phyloP scores from a whole-genome alignment of 768 basidiomycete genomes.

The Megacollybia marginata region DNA sequence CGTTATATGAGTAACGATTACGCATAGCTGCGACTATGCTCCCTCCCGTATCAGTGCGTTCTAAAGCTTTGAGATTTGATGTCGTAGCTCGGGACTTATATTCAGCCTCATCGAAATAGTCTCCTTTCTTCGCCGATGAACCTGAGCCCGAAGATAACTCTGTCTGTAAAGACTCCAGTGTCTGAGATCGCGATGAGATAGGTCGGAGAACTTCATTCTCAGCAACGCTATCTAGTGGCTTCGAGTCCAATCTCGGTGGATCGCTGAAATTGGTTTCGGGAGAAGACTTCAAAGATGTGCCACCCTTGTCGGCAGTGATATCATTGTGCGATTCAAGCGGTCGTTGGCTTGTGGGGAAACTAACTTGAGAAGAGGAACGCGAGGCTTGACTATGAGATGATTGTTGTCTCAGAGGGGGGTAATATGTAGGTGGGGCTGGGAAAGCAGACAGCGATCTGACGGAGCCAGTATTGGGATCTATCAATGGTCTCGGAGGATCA shows the following conservation, averaged over 20 bases:
- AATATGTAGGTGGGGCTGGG: conserved; percentile 65
- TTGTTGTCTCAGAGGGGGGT: conserved; percentile 40
- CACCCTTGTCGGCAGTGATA: not conserved
- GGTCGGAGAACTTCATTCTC: not conserved
- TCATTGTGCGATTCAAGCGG: not conserved
- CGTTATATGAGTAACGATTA: conserved; percentile 50
- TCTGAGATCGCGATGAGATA: not conserved
- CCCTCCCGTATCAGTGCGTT: conserved; percentile 46
- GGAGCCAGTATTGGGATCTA: conserved; percentile 40
- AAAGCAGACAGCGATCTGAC: conserved; percentile 69
- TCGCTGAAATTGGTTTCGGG: not conserved
- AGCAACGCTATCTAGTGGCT: not conserved
- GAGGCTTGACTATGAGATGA: conserved; percentile 17
- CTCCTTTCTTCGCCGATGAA: conserved; percentile 6
- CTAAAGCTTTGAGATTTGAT: conserved; percentile 19
- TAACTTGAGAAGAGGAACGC: conserved; percentile 17
- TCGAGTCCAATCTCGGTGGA: not conserved
- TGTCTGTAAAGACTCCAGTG: not conserved
- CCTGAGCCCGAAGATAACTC: not conserved
- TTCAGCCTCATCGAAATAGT: conserved; percentile 6
- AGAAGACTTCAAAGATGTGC: not conserved
- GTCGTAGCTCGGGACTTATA: conserved; percentile 5
- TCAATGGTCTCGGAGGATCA: conserved; percentile 28
- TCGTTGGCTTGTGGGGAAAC: conserved; percentile 6
- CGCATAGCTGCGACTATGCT: conserved; percentile 67